Evolutionary conservation across 371 early-diverging fungal genomes (phyloP), one percentile per base, ranked within the genome.

Genomic region (Zychaea mexicana): DNA sequence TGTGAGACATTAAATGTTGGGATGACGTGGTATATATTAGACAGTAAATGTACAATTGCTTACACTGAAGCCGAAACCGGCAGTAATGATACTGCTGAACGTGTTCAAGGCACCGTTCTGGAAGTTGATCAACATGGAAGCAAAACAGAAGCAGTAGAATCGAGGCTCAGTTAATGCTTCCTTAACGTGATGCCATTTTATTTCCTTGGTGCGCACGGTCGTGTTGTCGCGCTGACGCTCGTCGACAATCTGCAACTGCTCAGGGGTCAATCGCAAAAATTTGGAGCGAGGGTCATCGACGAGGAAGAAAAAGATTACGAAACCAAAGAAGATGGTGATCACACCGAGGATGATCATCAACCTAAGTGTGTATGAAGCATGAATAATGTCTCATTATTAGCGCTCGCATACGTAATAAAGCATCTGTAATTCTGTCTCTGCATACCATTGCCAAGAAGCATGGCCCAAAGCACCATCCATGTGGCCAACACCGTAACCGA

Each of bases 401-500:
- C 15, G 38, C 5, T 26, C 2, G 19, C 36, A 26, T n/a, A n/a
- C n/a, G n/a, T n/a, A 56, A 54, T 2, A 19, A 36, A 56, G 57
- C 17, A 15, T 52, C 5, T 61, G 22, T 2, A 15, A 45, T 47
- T 45, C 27, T 31, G 6, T 22, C 60, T 55, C 12, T 6, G n/a
- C n/a, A 17, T 64, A 64, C 80, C 86, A 86, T 67, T 77, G 77
- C 87, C 88, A 87, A 36, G 70, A 62, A 17, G 38, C 28, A 28
- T 84, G 72, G 27, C 72, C 71, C 8, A 66, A 62, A 42, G 66
- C 65, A 28, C 68, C 69, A 28, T 83, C 61, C 57, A 88, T 81
- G 54, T 83, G 70, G 19, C 58, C 68, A 57, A 88, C 75, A 9
- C 81, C 86, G 28, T 84, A 79, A 26, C 88, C 86, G 13, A 85